Conservation (phyloP, 1,284 basidiomycete genomes). For the Ustilago hordei region DNA sequence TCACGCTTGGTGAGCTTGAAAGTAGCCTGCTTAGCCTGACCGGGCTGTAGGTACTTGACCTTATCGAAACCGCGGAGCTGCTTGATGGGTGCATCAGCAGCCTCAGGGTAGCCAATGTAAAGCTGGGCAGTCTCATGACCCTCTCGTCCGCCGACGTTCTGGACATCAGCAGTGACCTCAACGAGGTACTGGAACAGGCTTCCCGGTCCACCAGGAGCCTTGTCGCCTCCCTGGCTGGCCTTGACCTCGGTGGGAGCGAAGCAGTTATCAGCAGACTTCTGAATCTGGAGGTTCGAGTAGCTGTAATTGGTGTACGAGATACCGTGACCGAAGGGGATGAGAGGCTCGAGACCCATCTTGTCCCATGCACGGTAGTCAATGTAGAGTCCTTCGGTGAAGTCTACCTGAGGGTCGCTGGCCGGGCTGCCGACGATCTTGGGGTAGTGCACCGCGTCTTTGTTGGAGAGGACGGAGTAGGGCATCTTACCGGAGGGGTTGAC, state of each 20-base stretch:
- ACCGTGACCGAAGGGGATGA: constrained; percentile 84
- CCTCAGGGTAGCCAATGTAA: constrained; percentile 47
- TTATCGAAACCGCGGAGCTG: constrained; percentile 60
- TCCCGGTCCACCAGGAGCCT: constrained; percentile 35
- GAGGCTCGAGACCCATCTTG: constrained; percentile 74
- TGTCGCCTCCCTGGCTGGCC: constrained; percentile 21
- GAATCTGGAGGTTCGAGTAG: constrained; percentile 33
- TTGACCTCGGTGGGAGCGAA: constrained; percentile 28
- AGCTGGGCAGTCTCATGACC: constrained; percentile 72
- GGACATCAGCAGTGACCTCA: constrained; percentile 70
- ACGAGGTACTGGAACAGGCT: constrained; percentile 72
- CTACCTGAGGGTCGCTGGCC: constrained; percentile 72
- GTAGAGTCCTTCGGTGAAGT: constrained; percentile 78
- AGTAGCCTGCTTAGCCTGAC: constrained; percentile 29
- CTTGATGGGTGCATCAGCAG: constrained; percentile 28
- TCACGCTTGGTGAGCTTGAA: constrained; percentile 51
- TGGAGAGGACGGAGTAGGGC: constrained; percentile 40
- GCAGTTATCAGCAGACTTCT: constrained; percentile 26
- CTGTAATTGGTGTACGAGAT: constrained; percentile 84
- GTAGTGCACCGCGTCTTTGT: constrained; percentile 48
- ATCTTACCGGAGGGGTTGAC: constrained; percentile 45
- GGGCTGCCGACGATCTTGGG: constrained; percentile 68
- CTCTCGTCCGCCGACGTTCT: constrained; percentile 70
- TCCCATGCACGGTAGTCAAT: constrained; percentile 80
- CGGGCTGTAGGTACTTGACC: constrained; percentile 29